These are phyloP conservation scores for Petrea volubilis DNA, from an alignment of 257 asterid genomes.

Conservation along the genomic window DNA sequence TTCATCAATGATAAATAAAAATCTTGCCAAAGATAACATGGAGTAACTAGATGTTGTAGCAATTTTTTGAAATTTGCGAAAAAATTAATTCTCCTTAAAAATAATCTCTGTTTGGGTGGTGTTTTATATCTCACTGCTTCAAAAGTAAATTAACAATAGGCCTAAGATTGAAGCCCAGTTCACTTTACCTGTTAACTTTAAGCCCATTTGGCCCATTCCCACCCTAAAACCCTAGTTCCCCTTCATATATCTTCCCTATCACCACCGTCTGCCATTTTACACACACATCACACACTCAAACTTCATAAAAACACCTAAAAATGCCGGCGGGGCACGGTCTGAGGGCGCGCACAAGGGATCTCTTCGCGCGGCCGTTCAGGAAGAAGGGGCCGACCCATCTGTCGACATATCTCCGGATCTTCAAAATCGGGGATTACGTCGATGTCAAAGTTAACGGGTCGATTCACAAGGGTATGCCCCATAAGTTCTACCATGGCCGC, in stretches of 20 bases:
- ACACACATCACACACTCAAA: background rate
- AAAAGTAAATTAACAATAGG: background rate
- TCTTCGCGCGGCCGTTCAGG: constrained; percentile 25
- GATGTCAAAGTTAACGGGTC: constrained; percentile 34
- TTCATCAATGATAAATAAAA: no score
- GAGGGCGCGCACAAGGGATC: constrained; percentile 25
- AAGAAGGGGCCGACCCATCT: constrained; percentile 37
- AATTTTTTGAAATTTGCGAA: no score
- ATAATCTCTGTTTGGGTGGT: no score
- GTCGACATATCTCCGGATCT: constrained; percentile 27
- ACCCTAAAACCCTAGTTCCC: constrained; percentile 6
- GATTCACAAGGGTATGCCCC: constrained; percentile 35
- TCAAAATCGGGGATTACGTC: constrained; percentile 21
- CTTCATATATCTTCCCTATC: background rate
- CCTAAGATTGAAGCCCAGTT: background rate
- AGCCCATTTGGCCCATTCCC: background rate
- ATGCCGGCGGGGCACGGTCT: constrained; percentile 36
- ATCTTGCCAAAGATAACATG: background rate
- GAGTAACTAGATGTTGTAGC: background rate
- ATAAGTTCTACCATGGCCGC: constrained; percentile 33
- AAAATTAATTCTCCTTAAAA: no score
- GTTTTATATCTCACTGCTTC: no score
- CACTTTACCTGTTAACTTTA: background rate
- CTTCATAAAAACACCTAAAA: background rate
- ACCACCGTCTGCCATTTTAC: background rate